These are phyloP conservation scores for Neurospora intermedia DNA, from an alignment of 495 filamentous ascomycete genomes.

Conservation along the genomic window DNA sequence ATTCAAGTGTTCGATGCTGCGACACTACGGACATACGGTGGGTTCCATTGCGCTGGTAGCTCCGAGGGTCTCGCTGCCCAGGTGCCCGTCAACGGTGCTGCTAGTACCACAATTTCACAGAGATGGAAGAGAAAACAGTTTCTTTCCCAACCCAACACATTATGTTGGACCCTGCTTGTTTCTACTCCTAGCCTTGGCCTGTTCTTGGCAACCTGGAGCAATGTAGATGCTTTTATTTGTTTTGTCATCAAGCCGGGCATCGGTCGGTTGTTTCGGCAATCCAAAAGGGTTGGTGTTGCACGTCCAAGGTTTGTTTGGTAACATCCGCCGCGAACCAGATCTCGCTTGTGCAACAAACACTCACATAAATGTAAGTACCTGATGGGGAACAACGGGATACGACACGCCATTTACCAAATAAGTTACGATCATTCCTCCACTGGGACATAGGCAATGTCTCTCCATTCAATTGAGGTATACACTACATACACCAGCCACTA, in stretches of 20 bases:
- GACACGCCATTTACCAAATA: not conserved
- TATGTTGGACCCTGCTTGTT: not conserved
- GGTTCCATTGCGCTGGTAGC: not conserved
- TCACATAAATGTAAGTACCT: not conserved
- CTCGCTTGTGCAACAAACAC: not conserved
- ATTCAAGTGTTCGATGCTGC: not conserved
- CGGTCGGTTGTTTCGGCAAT: not conserved
- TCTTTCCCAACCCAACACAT: not conserved
- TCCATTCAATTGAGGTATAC: not conserved
- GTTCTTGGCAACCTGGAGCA: not conserved
- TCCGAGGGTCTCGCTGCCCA: not conserved
- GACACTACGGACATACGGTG: not conserved
- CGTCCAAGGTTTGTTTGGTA: not conserved
- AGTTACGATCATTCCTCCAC: not conserved
- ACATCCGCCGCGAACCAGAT: not conserved
- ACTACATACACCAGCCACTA: not conserved
- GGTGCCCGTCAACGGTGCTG: not conserved
- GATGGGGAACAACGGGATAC: not conserved
- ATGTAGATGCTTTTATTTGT: not conserved
- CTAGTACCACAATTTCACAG: not conserved
- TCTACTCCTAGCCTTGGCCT: not conserved
- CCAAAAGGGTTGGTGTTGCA: not conserved
- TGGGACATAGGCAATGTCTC: not conserved
- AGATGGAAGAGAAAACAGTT: not conserved
- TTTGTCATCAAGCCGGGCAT: not conserved